These are phyloP conservation scores for Vitis labrusca DNA, from an alignment of 164 flowering plant species.

Conservation along the genomic window DNA sequence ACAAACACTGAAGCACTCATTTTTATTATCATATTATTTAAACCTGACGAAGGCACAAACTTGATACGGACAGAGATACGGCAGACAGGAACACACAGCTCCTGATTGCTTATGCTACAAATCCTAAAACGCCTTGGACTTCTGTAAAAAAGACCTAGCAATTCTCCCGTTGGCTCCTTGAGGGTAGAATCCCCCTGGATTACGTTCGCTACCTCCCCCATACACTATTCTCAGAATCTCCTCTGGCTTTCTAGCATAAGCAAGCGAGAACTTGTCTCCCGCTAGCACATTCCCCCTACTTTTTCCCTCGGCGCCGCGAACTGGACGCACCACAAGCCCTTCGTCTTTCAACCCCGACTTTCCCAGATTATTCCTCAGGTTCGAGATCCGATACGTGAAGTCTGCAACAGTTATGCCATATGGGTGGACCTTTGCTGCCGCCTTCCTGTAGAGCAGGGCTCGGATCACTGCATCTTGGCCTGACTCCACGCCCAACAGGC, in stretches of 20 bases:
- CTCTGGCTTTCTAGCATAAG: conserved; percentile 54
- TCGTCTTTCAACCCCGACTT: conserved; percentile 61
- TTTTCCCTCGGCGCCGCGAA: conserved; percentile 50
- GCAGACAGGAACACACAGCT: too few species aligned
- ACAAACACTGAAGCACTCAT: too few species aligned
- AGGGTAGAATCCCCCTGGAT: conserved; percentile 64
- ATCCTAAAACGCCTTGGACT: too few species aligned
- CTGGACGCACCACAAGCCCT: conserved; percentile 47
- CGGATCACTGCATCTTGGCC: conserved; percentile 89
- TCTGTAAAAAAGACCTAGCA: conserved; percentile 36
- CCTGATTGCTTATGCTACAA: too few species aligned
- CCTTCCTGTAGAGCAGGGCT: conserved; percentile 47
- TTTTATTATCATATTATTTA: too few species aligned
- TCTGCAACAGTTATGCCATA: conserved; percentile 66
- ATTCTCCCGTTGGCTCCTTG: conserved; percentile 55
- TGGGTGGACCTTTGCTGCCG: conserved; percentile 35
- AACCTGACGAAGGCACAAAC: too few species aligned
- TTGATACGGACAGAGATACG: too few species aligned
- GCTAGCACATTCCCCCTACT: conserved; percentile 50
- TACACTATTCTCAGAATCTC: conserved; percentile 71
- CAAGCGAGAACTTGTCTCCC: conserved; percentile 47
- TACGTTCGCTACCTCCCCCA: conserved; percentile 45
- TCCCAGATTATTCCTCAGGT: conserved; percentile 58
- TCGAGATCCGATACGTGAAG: conserved; percentile 58
- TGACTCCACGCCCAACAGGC: conserved; percentile 77